Evolutionary conservation across 106 monocot species (phyloP).

Genomic region (Dioscorea dumetorum): DNA sequence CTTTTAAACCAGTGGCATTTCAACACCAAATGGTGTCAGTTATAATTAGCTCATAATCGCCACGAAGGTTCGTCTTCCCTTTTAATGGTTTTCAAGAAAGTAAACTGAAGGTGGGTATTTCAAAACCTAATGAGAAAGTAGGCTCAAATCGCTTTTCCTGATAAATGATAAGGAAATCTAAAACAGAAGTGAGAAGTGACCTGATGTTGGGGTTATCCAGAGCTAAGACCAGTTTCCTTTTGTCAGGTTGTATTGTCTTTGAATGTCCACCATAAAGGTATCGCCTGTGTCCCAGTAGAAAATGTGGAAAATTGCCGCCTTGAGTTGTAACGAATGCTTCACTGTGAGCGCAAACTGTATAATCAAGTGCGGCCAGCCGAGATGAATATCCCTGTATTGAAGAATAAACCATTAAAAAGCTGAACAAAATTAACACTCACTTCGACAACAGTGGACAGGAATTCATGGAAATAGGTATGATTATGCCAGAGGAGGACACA

Average conservation of each 20-base stretch:
- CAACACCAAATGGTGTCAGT: no score
- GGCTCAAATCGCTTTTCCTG: no score
- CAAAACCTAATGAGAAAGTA: no score
- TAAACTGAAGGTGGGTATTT: no score
- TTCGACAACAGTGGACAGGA: neutral
- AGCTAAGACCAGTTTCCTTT: slow-evolving; percentile 67
- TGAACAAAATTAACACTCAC: no score
- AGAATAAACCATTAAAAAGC: no score
- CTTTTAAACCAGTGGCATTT: no score
- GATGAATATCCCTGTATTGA: slow-evolving; percentile 73
- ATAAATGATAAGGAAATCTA: no score
- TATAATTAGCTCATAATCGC: no score
- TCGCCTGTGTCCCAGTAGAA: slow-evolving; percentile 85
- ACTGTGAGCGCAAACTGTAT: slow-evolving; percentile 73
- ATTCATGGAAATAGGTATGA: neutral
- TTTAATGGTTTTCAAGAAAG: no score
- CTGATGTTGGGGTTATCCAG: slow-evolving; percentile 77
- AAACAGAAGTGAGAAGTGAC: slow-evolving; percentile 11
- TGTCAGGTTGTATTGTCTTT: slow-evolving; percentile 92
- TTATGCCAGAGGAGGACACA: no score
- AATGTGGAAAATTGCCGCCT: slow-evolving; percentile 98
- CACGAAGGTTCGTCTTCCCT: no score
- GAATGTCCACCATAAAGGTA: slow-evolving; percentile 84
- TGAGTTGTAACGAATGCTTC: slow-evolving; percentile 95
- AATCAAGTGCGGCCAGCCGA: slow-evolving; percentile 89